Evolutionary conservation across 75 land plant species (phyloP).

Genomic region (Sequoia sempervirens): DNA sequence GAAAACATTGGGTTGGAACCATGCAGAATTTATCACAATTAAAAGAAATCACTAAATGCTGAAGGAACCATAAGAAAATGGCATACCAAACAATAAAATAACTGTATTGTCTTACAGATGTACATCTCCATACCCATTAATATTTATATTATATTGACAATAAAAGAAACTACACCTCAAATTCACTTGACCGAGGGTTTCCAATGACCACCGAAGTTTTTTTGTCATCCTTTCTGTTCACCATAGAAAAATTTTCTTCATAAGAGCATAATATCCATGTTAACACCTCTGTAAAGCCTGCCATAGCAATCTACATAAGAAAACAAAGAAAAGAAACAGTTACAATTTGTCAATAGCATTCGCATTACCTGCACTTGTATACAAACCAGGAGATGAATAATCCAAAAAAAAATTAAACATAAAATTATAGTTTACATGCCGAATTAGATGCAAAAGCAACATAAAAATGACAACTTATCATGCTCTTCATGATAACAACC

Average conservation of each 20-base stretch:
- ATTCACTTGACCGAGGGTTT: slow-evolving; percentile 91
- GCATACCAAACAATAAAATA: neutral
- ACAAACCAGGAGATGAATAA: neutral
- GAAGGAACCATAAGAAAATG: neutral
- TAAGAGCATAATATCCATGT: slow-evolving; percentile 80
- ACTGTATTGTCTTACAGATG: neutral
- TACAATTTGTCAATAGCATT: neutral
- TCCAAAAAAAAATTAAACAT: neutral
- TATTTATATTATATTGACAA: neutral
- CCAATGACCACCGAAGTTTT: slow-evolving; percentile 75
- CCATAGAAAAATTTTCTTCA: slow-evolving; percentile 71
- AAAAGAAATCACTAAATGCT: neutral
- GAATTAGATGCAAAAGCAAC: neutral
- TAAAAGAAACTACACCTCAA: slow-evolving; percentile 60
- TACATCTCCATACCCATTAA: neutral
- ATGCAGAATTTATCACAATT: neutral
- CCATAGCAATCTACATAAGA: slow-evolving; percentile 68
- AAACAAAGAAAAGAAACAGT: neutral
- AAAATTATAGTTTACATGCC: neutral
- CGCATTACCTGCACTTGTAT: neutral
- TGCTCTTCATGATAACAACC: neutral
- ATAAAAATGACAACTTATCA: neutral
- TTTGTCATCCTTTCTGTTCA: slow-evolving; percentile 65
- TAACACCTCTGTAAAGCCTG: slow-evolving; percentile 86
- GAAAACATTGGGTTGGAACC: neutral